Evolutionary conservation across 73 alveolate genomes (phyloP).

Genomic region (Tetrahymena malaccensis): DNA sequence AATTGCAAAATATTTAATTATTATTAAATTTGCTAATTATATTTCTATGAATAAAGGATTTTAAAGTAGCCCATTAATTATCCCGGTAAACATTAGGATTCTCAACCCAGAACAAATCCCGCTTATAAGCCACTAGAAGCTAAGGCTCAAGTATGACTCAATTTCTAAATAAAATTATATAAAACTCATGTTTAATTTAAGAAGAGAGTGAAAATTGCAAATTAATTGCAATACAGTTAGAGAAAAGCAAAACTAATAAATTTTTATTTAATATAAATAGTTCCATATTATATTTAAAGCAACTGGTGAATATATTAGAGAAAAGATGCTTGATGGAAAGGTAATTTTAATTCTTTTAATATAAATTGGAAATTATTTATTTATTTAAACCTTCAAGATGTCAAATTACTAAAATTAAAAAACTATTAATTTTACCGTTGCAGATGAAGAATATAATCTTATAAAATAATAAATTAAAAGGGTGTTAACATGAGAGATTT

Average conservation of each 20-base stretch:
- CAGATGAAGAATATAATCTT: background rate
- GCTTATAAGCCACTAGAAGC: slow-evolving; percentile 40
- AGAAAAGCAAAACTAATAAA: background rate
- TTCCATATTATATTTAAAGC: slow-evolving; percentile 35
- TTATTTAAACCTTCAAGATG: background rate
- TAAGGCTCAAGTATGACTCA: slow-evolving; percentile 11
- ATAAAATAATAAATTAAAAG: background rate
- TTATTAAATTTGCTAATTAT: background rate
- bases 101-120: slow-evolving; percentile 31
- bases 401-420: background rate
- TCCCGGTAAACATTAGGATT: slow-evolving; percentile 38
- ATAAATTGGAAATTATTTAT: background rate
- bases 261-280: background rate
- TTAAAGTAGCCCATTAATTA: slow-evolving; percentile 10
- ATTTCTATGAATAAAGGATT: background rate
- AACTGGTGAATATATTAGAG: slow-evolving; percentile 43
- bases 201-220: background rate
- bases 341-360: background rate
- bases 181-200: background rate
- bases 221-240: background rate
- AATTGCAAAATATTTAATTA: background rate
- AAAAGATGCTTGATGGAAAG: slow-evolving; percentile 37
- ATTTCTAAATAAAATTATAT: background rate
- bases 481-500: slow-evolving; percentile 40
- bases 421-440: background rate